Percentiles rank a stretch among this genome's conserved stretches.
Conservation (phyloP, 1,139 yeast species). For the Yamadazyma dushanensis region DNA sequence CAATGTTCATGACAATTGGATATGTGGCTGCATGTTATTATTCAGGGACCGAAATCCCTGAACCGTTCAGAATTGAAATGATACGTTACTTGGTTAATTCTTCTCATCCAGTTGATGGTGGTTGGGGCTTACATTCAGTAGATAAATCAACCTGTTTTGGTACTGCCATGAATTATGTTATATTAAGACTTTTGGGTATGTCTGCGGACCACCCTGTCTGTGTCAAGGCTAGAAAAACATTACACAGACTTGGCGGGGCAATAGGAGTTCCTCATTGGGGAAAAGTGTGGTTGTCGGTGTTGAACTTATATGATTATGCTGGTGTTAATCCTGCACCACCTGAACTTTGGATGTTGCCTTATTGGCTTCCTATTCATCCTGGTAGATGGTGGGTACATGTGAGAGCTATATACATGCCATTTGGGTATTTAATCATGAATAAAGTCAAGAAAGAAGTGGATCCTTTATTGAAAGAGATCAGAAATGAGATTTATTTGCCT, state of each 20-base stretch:
- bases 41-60: constrained; percentile 67
- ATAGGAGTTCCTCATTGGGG: constrained; percentile 96
- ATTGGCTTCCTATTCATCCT: constrained; percentile 81
- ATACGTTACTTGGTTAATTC: constrained; percentile 82
- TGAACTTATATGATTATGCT: constrained; percentile 87
- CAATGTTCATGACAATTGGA: constrained; percentile 95
- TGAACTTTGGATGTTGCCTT: constrained; percentile 89
- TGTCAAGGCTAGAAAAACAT: constrained; percentile 71
- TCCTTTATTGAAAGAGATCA: constrained; percentile 60
- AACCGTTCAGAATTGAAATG: constrained; percentile 65
- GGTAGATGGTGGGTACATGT: constrained; percentile 99
- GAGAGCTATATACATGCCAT: constrained; percentile 84
- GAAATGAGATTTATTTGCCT: constrained; percentile 71
- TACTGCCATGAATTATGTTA: constrained; percentile 82
- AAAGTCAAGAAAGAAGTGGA: constrained; percentile 58
- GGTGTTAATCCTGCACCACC: constrained; percentile 99
- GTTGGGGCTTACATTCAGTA: constrained; percentile 94
- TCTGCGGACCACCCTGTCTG: constrained; percentile 74
- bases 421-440: constrained; percentile 75
- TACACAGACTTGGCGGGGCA: constrained; percentile 84
- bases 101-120: constrained; percentile 98
- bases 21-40: constrained; percentile 75
- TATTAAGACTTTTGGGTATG: constrained; percentile 75
- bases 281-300: constrained; percentile 80
- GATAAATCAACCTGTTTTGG: constrained; percentile 97